phyloP scores from a whole-genome alignment of 1,284 basidiomycete genomes.

The Apiotrichum gamsii region DNA sequence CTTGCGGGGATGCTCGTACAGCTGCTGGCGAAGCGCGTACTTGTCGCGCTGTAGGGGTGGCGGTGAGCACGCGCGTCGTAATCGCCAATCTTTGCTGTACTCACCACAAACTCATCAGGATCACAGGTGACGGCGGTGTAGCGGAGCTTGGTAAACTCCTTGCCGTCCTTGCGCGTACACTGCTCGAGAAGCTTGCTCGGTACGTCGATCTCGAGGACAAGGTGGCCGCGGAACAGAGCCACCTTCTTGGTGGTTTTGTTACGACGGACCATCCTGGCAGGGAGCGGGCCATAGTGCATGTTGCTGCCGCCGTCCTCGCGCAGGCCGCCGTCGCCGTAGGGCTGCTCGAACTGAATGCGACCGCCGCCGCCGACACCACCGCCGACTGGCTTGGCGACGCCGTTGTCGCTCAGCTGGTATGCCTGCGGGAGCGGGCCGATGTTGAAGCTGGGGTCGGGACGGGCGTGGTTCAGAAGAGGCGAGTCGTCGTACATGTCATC shows the following conservation, averaged over 20 bases:
- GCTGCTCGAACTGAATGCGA: conserved; percentile 10
- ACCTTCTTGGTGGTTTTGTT: conserved; percentile 88
- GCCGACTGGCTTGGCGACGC: not conserved
- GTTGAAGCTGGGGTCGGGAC: conserved; percentile 25
- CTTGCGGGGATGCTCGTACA: conserved; percentile 71
- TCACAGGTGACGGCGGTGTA: conserved; percentile 91
- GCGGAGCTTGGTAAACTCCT: conserved; percentile 92
- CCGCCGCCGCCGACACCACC: not conserved
- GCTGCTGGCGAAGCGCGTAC: conserved; percentile 70
- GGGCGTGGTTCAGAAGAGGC: conserved; percentile 33
- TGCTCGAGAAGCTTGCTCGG: conserved; percentile 77
- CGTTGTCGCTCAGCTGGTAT: conserved; percentile 29
- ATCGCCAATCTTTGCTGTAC: conserved; percentile 14
- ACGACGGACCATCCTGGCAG: conserved; percentile 73
- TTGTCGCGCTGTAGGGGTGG: conserved; percentile 56
- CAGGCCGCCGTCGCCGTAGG: conserved; percentile 6
- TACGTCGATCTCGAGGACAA: conserved; percentile 79
- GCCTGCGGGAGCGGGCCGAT: not conserved
- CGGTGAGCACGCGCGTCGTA: no score
- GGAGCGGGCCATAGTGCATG: conserved; percentile 69
- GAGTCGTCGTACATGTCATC: conserved; percentile 38
- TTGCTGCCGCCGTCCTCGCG: conserved; percentile 38
- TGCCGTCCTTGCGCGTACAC: conserved; percentile 65
- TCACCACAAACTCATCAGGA: conserved; percentile 72
- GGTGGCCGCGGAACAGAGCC: conserved; percentile 84